Percentiles rank a stretch among this genome's conserved stretches.
These are phyloP conservation scores for Rhizopogon vesiculosus DNA, from an alignment of 768 basidiomycete genomes.

Conservation along the genomic window DNA sequence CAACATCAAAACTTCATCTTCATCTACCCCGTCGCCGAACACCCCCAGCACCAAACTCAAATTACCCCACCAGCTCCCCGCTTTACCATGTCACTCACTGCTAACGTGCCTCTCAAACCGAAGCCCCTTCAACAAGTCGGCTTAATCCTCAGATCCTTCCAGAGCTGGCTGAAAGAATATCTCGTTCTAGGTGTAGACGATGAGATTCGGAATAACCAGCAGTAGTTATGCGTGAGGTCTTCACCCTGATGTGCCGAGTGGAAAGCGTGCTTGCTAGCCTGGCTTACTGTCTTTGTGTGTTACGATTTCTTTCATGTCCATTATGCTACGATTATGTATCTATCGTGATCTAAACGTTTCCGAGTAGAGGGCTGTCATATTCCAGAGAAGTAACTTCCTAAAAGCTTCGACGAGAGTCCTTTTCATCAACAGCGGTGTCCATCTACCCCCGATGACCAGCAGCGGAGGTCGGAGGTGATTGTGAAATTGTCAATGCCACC, in stretches of 20 bases:
- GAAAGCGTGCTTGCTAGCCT: neutral
- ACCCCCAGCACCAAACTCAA: neutral
- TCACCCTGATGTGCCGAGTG: neutral
- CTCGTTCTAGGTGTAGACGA: slow-evolving; percentile 31
- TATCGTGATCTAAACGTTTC: no score
- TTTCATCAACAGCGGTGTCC: no score
- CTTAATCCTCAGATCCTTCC: slow-evolving; percentile 24
- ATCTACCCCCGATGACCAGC: no score
- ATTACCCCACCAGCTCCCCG: neutral
- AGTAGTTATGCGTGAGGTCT: slow-evolving; percentile 24
- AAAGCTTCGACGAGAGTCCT: no score
- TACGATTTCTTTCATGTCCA: no score
- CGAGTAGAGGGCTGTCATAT: no score
- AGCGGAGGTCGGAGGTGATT: no score
- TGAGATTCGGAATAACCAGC: slow-evolving; percentile 30
- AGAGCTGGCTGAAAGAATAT: slow-evolving; percentile 40
- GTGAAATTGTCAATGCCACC: no score
- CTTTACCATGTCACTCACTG: slow-evolving; percentile 20
- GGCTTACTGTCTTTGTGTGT: neutral
- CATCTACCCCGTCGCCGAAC: no score
- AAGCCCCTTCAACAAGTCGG: slow-evolving; percentile 32
- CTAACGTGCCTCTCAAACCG: slow-evolving; percentile 25
- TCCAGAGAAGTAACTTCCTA: no score
- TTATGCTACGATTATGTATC: no score
- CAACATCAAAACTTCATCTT: neutral